Evolutionary conservation across 1,284 basidiomycete species (phyloP), one percentile per base, ranked within the genome.

Genomic region (Paramarasmius palmivorus): DNA sequence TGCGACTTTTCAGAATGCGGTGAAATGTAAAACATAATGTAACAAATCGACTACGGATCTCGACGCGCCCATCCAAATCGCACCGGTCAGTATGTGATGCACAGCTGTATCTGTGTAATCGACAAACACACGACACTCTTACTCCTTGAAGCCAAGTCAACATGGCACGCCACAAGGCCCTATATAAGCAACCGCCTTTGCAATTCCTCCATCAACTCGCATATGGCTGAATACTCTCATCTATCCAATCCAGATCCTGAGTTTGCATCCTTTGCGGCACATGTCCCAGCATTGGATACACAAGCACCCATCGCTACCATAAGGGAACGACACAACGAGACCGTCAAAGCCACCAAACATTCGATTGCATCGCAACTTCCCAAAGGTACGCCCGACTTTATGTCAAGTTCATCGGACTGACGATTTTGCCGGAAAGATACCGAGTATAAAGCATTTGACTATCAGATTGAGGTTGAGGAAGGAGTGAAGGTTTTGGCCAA

Each of bases 1-100:
- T n/a, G n/a, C n/a, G n/a, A n/a, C n/a, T n/a, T n/a, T n/a, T n/a
- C 57, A 83, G 81, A 83, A 66, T 83, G 81, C 53, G 81, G 81
- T 8, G 81, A 83, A 64, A 83, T 83, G 81, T 83, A 65, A 71
- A n/a, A n/a, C n/a, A n/a, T n/a, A n/a, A n/a, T n/a, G n/a, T n/a
- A n/a, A n/a, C n/a, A n/a, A n/a, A n/a, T n/a, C n/a, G n/a, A n/a
- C n/a, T n/a, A n/a, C n/a, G n/a, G n/a, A n/a, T n/a, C n/a, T n/a
- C n/a, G n/a, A n/a, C n/a, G n/a, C n/a, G n/a, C n/a, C n/a, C n/a
- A n/a, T n/a, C n/a, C n/a, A n/a, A n/a, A n/a, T n/a, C n/a, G n/a
- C n/a, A n/a, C n/a, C n/a, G n/a, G n/a, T n/a, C n/a, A n/a, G n/a
- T n/a, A n/a, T n/a, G n/a, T n/a, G n/a, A n/a, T n/a, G n/a, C n/a